Percentiles rank a stretch among this genome's conserved stretches.
Conservation (phyloP, 129 eudicot species). For the Escallonia rubra region DNA sequence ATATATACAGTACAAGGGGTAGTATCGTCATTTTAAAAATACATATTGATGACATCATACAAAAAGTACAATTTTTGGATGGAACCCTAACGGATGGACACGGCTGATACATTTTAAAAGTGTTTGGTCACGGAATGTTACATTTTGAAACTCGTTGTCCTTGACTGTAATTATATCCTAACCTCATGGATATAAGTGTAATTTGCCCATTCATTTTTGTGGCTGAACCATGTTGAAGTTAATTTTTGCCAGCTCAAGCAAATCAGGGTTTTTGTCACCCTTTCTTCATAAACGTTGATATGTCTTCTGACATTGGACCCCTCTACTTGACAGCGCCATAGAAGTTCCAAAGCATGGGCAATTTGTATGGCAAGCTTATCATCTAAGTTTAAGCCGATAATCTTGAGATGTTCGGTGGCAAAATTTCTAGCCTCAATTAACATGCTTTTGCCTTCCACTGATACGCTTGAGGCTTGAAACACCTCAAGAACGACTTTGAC, state of each 20-base stretch:
- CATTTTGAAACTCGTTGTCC: too few relatives aligned
- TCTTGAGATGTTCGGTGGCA: conserved; percentile 4
- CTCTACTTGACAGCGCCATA: conserved; percentile 19
- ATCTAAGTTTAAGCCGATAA: neutral
- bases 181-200: too few relatives aligned
- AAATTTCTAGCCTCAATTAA: conserved; percentile 8
- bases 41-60: too few relatives aligned
- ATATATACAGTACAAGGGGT: too few relatives aligned
- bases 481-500: conserved; percentile 19
- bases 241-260: neutral
- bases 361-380: neutral
- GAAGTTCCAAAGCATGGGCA: conserved; percentile 11
- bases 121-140: too few relatives aligned
- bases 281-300: neutral
- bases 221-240: conserved; percentile 18
- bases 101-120: too few relatives aligned
- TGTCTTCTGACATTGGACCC: conserved; percentile 20
- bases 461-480: conserved; percentile 27
- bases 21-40: too few relatives aligned
- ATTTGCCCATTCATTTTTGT: too few relatives aligned
- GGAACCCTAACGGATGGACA: too few relatives aligned
- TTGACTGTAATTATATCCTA: too few relatives aligned
- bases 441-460: conserved; percentile 23
- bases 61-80: too few relatives aligned
- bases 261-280: neutral